These are phyloP conservation scores for Hippophae tibetana DNA, from an alignment of 306 rosid genomes.

Conservation along the genomic window DNA sequence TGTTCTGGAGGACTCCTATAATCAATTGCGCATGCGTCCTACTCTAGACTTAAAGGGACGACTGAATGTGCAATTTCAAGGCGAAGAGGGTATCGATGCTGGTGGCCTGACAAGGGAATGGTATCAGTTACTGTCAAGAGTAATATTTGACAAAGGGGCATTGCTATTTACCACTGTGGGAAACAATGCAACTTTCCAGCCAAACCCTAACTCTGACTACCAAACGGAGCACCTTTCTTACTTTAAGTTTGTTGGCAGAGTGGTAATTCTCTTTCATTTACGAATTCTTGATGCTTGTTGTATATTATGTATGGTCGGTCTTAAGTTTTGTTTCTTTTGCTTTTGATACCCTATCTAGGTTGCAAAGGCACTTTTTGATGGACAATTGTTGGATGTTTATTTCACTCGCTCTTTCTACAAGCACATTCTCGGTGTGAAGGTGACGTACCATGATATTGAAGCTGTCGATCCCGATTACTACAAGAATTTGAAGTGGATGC, in stretches of 20 bases:
- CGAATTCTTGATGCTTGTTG: neutral
- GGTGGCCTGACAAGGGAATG: slow-evolving; percentile 99
- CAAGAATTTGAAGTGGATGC: slow-evolving; percentile 97
- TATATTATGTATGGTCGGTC: neutral
- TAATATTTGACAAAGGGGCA: slow-evolving; percentile 93
- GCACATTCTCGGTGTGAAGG: slow-evolving; percentile 94
- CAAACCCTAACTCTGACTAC: slow-evolving; percentile 92
- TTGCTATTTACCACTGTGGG: slow-evolving; percentile 95
- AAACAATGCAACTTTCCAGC: slow-evolving; percentile 92
- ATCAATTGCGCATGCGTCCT: slow-evolving; percentile 93
- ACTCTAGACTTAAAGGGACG: slow-evolving; percentile 83
- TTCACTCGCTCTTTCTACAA: slow-evolving; percentile 97
- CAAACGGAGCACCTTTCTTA: slow-evolving; percentile 99
- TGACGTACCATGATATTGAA: slow-evolving; percentile 98
- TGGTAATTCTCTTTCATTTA: slow-evolving; percentile 48
- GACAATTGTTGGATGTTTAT: slow-evolving; percentile 96
- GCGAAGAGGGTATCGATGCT: slow-evolving; percentile 99
- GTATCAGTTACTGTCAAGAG: slow-evolving; percentile 95
- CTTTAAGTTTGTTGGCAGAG: slow-evolving; percentile 97
- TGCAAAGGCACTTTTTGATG: slow-evolving; percentile 95
- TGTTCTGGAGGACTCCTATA: slow-evolving; percentile 93
- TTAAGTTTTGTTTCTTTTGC: slow-evolving; percentile 1
- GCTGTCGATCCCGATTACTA: slow-evolving; percentile 99
- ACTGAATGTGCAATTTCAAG: slow-evolving; percentile 93
- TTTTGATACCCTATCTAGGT: slow-evolving; percentile 50